Percentiles rank a stretch among this genome's conserved stretches.
These are phyloP conservation scores for Fusarium pseudonygamai DNA, from an alignment of 2,329 filamentous ascomycete species.

Conservation along the genomic window DNA sequence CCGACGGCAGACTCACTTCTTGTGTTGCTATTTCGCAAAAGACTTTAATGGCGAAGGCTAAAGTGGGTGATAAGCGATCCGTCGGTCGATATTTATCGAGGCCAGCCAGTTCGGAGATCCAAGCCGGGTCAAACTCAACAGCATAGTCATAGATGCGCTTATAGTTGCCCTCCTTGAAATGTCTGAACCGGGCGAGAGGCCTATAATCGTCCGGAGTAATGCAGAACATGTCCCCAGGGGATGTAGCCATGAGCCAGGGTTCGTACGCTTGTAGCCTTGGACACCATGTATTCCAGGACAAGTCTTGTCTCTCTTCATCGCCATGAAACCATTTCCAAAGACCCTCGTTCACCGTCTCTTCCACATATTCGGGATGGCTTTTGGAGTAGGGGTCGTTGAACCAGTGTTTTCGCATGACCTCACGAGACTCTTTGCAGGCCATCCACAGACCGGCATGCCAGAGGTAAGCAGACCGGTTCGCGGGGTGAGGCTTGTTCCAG, in stretches of 20 bases:
- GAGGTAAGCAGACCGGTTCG: neutral
- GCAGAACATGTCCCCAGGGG: neutral
- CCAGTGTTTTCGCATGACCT: neutral
- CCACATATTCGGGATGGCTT: neutral
- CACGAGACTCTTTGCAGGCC: neutral
- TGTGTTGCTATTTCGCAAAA: neutral
- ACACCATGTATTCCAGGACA: rapidly evolving
- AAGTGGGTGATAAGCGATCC: neutral
- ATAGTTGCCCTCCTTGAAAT: no score
- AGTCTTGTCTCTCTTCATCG: neutral
- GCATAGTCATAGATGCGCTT: neutral
- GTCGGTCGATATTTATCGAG: neutral
- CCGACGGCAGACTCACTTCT: rapidly evolving
- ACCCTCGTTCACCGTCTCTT: neutral
- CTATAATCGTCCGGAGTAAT: neutral
- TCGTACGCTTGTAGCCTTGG: neutral
- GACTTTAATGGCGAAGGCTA: neutral
- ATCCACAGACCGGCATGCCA: neutral
- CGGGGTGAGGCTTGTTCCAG: neutral
- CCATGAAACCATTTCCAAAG: neutral
- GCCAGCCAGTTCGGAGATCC: neutral
- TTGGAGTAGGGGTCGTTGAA: neutral
- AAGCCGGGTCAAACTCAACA: neutral
- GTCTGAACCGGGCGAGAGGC: neutral
- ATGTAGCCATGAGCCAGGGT: neutral